Percentiles rank a stretch among this genome's conserved stretches.
Conservation (phyloP, 768 basidiomycete genomes). For the Serendipita sp. region DNA sequence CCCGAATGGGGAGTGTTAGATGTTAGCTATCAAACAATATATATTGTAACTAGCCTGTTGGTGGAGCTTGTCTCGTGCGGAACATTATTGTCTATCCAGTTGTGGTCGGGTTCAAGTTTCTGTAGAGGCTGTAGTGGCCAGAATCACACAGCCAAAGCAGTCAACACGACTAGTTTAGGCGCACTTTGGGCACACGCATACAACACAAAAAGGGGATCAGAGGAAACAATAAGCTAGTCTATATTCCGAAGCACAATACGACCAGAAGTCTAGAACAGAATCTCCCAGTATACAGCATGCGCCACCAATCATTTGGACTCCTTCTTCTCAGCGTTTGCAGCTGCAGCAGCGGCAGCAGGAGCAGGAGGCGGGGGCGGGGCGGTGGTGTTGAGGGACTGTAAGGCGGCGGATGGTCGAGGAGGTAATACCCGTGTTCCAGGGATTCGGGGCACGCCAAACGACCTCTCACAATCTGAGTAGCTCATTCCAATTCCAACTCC, state of each 20-base stretch:
- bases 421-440: constrained; percentile 64
- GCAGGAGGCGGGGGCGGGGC: background rate
- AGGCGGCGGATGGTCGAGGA: background rate
- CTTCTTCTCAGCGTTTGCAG: background rate
- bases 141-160: background rate
- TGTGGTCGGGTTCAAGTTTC: background rate
- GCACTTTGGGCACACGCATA: too few species aligned
- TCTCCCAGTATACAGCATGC: background rate
- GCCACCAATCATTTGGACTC: background rate
- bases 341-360: background rate
- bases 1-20: background rate
- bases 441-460: constrained; percentile 81
- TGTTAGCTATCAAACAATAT: background rate
- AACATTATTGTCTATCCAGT: background rate
- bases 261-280: background rate
- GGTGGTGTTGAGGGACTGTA: background rate
- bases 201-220: background rate
- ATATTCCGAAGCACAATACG: background rate
- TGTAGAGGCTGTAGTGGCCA: background rate
- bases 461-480: constrained; percentile 84
- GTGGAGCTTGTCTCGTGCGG: background rate
- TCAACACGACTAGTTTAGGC: too few species aligned
- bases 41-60: background rate
- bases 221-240: background rate
- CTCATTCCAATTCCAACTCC: constrained; percentile 80